Evolutionary conservation across 306 rosid genomes (phyloP), one percentile per base, ranked within the genome.

Genomic region (Cicer cuneatum): DNA sequence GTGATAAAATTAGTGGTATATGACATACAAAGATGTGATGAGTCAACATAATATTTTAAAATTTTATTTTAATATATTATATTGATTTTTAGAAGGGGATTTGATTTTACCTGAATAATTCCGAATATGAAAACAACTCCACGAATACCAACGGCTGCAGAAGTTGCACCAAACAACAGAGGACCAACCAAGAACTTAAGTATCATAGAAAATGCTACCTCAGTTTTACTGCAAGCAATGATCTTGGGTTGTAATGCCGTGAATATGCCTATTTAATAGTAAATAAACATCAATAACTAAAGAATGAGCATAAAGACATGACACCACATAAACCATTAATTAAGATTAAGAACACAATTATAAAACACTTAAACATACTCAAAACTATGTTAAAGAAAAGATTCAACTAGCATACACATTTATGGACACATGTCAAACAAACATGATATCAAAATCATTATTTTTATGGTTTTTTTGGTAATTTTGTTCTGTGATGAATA

Each of bases 231-330:
- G 66, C 84, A 75, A 19, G 82, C 74, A 57, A 83, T 75, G 76
- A 80, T 10, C 64, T 66, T 80, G 11, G 84, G 79, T 75, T 83
- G 82, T 51, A 76, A 80, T 51, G 76, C 87, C 76, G 59, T 80
- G 82, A 83, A 83, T 13, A 75, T 7, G 29, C 86, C 86, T 83
- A 61, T 66, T 58, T 18, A 72, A 69, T 29, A 3, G 33, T 3
- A 3, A 29, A 37, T 40, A 33, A 16, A n/a, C 8, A 47, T 43
- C 14, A 18, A 49, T 60, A 8, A 15, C 1, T 29, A 46, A 6
- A 43, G 42, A 46, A 6, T 1, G 5, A 7, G 9, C 9, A 59
- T n/a, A 6, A 35, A 10, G 38, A 21, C n/a, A 13, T 3, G n/a
- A 29, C 57, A 46, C 13, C 10, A 24, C 19, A 15, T 13, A 2